phyloP scores from a whole-genome alignment of 106 monocot species.

The Apostasia ramifera region DNA sequence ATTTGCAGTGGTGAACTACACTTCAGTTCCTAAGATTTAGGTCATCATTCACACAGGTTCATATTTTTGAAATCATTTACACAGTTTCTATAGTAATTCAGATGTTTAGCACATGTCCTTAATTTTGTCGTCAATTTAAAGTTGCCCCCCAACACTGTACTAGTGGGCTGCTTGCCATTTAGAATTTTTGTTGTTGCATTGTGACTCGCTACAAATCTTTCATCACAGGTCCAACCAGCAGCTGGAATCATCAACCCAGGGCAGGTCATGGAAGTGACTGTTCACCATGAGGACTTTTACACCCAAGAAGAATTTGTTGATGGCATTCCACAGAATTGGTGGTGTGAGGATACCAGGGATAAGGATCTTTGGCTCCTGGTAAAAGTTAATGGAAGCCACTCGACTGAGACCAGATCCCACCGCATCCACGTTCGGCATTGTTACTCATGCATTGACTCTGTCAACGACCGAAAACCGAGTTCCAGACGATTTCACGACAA shows the following conservation, averaged over 20 bases:
- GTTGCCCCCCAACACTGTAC: not conserved
- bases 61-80: not conserved
- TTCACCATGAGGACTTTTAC: slow-evolving; percentile 67
- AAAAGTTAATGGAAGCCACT: slow-evolving; percentile 43
- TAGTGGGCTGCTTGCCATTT: no score
- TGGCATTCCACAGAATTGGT: slow-evolving; percentile 62
- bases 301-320: slow-evolving; percentile 64
- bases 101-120: not conserved
- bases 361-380: slow-evolving; percentile 49
- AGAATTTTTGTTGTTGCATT: not conserved
- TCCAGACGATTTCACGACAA: slow-evolving; percentile 27
- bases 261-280: slow-evolving; percentile 49
- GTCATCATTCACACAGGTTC: not conserved
- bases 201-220: not conserved
- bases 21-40: no score
- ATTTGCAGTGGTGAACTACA: no score
- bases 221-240: slow-evolving; percentile 52
- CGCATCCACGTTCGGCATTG: slow-evolving; percentile 43
- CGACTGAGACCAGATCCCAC: slow-evolving; percentile 38
- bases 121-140: not conserved
- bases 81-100: not conserved
- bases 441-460: slow-evolving; percentile 10
- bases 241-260: slow-evolving; percentile 57
- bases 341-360: slow-evolving; percentile 68
- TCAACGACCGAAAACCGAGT: slow-evolving; percentile 9